Evolutionary conservation across 768 basidiomycete species (phyloP), one percentile per base, ranked within the genome.

Genomic region (Russula sp.): DNA sequence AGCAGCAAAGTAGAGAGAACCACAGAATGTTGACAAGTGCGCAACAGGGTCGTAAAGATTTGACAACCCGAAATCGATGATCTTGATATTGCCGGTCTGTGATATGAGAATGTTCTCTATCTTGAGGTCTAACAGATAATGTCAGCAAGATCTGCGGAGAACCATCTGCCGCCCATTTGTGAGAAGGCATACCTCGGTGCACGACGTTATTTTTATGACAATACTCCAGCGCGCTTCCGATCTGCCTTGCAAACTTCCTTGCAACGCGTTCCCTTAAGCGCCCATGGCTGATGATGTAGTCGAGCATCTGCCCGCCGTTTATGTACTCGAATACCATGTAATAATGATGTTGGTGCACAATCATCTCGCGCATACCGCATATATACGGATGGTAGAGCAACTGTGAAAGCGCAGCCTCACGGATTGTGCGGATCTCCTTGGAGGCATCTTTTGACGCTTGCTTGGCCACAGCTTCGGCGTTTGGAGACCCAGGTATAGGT

Each of bases 321-420:
- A 98, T 92, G 73, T 97, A 98, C 74, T 99, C 97, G 73, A 90
- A 93, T 10, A 98, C 92, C 93, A 99, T 98, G 79, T 98, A 99
- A 77, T 98, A 98, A 75, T 99, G 95, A 69, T 99, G 88, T 63
- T 92, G 90, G 76, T 98, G 96, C 29, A 94, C 79, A 71, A 98
- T 93, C 89, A 99, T 94, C 77, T 96, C 93, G 67, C 93, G 88
- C 96, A 98, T 99, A 59, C 97, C 97, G 72, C 96, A 98, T 71
- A 99, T 92, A 74, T 98, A 98, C 2, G 97, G 97, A 71, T 99
- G 97, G 70, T 98, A 93, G 35, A 99, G 85, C 49, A 99, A 84
- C 80, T 98, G 87, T 42, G 91, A 94, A 35, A 99, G 80, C 1
- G 91, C 92, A 0, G 96, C 97, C 76, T 99, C 97, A 36, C 97